A percentile compares a stretch with the other conserved stretches of the same genome.
phyloP scores from a whole-genome alignment of 2,329 filamentous ascomycete species.

The Ophiostoma montium region DNA sequence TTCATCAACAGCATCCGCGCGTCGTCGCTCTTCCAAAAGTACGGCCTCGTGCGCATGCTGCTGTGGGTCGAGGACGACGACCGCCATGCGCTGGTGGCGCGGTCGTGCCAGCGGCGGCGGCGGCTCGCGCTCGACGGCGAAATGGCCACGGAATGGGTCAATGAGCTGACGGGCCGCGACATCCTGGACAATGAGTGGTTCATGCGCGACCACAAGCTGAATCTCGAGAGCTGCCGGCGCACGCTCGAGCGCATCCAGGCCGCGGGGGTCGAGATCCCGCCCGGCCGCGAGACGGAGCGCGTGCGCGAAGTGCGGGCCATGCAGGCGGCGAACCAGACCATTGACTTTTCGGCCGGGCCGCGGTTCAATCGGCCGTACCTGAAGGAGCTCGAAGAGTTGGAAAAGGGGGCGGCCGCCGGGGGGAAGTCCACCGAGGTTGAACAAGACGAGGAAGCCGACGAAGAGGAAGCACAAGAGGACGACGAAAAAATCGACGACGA shows the following conservation, averaged over 20 bases:
- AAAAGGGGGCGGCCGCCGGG: too few species aligned
- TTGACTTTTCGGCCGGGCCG: not conserved
- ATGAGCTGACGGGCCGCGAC: constrained; percentile 33
- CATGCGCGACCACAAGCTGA: constrained; percentile 32
- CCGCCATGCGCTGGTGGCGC: constrained; percentile 45
- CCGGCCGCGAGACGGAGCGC: constrained; percentile 26
- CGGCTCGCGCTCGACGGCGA: constrained; percentile 47
- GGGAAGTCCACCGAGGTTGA: too few species aligned
- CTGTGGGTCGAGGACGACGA: constrained; percentile 55
- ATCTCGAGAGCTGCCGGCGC: constrained; percentile 28
- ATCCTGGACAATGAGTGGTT: constrained; percentile 14
- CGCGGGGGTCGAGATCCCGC: constrained; percentile 28
- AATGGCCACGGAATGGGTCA: constrained; percentile 41
- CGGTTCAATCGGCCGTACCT: not conserved
- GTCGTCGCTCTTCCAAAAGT: constrained; percentile 51
- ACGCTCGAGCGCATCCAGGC: constrained; percentile 33
- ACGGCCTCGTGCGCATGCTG: constrained; percentile 68
- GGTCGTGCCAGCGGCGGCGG: constrained; percentile 36
- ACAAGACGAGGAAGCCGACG: not conserved
- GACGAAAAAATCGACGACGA: not conserved
- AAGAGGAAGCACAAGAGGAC: not conserved
- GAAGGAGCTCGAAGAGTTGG: not conserved
- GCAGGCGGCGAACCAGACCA: not conserved
- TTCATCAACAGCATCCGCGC: constrained; percentile 44
- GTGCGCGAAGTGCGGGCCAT: constrained; percentile 14